Base-by-base conservation (phyloP, 257 asterid species). In the Solanum pinnatisectum region DNA sequence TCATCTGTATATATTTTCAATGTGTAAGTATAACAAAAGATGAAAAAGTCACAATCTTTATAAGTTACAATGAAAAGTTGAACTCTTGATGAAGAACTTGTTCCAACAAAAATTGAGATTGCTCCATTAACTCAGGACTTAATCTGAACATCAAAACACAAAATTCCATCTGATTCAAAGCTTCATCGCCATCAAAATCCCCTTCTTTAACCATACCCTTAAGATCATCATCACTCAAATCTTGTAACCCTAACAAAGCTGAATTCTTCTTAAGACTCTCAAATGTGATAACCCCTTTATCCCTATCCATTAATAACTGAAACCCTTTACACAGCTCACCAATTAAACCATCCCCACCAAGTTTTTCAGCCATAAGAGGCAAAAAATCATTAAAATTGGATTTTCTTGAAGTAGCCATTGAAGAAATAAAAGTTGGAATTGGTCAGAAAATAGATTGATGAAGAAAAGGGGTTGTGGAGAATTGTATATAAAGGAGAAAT, bases 141-240 rank as follows among this genome's bases (percentile, higher is more conserved):
- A 94, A 89, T 88, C 95, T 90, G 60, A 92, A 94, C 96, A 94
- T 94, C 87, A 92, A 68, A 1, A 92, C 96, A 67, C 96, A 94
- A 88, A 94, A 92, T 35, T 94, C 95, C 95, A 91, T 92, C 90
- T 92, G 93, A 91, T 92, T 89, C 20, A 92, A 90, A 72, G 93
- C 94, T 7, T 92, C 96, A 88, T 93, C 96, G 1, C 95, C 92
- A 84, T 93, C 96, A 86, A 92, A 91, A 76, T 94, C 96, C 0
- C 95, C 94, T 89, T 92, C 94, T 81, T 86, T 78, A 2, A 92
- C 77, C 96, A 93, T 92, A 32, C 91, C 74, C 20, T 42, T 30
- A 39, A 92, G 94, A 87, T 94, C 95, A 16, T 77, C 91, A 86
- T 92, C 96, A 22, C 84, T 86, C 87, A 92, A 84, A 18, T 90